Base-by-base conservation (phyloP, 2,329 filamentous ascomycete species). In the Falciphora oryzae region DNA sequence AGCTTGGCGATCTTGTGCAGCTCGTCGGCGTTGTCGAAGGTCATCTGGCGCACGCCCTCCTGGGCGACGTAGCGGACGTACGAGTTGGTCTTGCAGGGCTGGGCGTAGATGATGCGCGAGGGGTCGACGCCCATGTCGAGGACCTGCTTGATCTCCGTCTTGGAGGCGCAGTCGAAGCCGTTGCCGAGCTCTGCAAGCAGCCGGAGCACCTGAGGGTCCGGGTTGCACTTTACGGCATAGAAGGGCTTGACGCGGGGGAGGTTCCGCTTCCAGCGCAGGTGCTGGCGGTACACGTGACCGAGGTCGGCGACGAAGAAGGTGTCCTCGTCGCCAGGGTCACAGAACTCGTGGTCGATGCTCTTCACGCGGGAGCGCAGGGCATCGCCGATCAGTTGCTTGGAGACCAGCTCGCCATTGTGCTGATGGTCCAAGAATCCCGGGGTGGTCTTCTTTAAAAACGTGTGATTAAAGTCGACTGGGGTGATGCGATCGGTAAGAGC, bases 211-310 rank as follows among this genome's bases (percentile, higher is more conserved):
- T 91, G 89, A 61, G 89, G 86, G 79, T 99, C 94, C 32, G 94
- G 93, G 84, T 99, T 99, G 81, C 95, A 99, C 82, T 99, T 99
- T 83, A 99, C 94, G 71, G 94, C 92, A 81, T 97, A 99, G 74
- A 98, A 97, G 57, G 95, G 95, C 80, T 93, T 95, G 77, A 99
- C 91, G 71, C 94, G 90, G 71, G 89, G 87, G 74, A 99, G 82
- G 75, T 96, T 94, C 83, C 89, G 86, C 87, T 97, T 98, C 95
- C 95, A 99, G 79, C 94, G 91, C 76, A 98, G 82, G 74, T 98
- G 94, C 86, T 99, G 95, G 79, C 95, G 92, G 81, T 99, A 99
- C 76, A 99, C 91, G 81, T 98, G 93, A 79, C 95, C 95, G 73
- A 99, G 88, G 81, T 99, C 95, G 73, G 93, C 94, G 72, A 99